Evolutionary conservation across 108 stramenopile species (phyloP).

Genomic region (Cyclotella atomus): DNA sequence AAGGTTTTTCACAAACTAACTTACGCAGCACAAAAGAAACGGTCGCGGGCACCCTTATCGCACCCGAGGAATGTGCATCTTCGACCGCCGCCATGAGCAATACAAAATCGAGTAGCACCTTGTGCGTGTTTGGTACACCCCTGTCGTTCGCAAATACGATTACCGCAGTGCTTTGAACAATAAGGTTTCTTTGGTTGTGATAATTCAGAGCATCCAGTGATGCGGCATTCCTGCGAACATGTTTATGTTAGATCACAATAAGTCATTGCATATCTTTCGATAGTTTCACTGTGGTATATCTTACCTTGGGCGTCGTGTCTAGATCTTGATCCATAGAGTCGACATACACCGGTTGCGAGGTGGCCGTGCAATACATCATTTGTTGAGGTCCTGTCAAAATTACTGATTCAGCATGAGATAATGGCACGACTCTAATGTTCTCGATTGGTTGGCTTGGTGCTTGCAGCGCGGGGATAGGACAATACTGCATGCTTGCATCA

Average conservation of each 20-base stretch:
- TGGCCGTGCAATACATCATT: constrained; percentile 36
- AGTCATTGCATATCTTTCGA: not conserved
- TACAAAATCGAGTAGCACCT: constrained; percentile 94
- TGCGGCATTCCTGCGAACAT: constrained; percentile 62
- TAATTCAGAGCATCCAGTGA: constrained; percentile 75
- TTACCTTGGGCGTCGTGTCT: not conserved
- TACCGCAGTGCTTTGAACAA: constrained; percentile 80
- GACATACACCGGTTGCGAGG: constrained; percentile 17
- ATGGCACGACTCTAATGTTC: constrained; percentile 12
- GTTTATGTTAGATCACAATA: too few relatives aligned
- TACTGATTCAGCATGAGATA: constrained; percentile 25
- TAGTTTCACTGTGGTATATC: too few relatives aligned
- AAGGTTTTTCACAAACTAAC: not conserved
- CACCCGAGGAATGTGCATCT: constrained; percentile 93
- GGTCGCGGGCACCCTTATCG: constrained; percentile 92
- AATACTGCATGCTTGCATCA: not conserved
- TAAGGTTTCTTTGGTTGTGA: constrained; percentile 75
- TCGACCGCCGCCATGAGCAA: constrained; percentile 97
- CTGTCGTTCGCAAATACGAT: constrained; percentile 78
- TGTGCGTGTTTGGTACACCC: constrained; percentile 90
- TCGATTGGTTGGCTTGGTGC: not conserved
- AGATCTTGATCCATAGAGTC: constrained; percentile 24
- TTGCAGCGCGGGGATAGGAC: not conserved
- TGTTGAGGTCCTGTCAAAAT: constrained; percentile 23
- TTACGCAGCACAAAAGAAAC: constrained; percentile 86